Conservation (phyloP, 106 monocot genomes). For the Triglochin maritima region DNA sequence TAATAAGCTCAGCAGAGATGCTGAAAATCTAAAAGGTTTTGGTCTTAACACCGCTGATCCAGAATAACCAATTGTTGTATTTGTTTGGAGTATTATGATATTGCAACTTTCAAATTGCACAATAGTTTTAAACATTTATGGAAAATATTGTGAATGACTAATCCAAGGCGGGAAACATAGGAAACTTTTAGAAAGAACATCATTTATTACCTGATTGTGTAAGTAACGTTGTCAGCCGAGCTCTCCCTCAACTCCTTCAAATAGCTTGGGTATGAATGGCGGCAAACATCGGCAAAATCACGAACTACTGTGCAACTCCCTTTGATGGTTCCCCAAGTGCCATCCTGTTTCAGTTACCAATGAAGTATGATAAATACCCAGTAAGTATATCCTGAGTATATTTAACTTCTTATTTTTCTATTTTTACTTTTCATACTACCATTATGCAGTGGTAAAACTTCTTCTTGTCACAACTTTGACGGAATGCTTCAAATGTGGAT, state of each 20-base stretch:
- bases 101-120: too few relatives aligned
- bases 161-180: background rate
- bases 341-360: constrained; percentile 41
- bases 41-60: too few relatives aligned
- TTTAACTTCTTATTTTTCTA: background rate
- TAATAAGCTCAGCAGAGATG: too few relatives aligned
- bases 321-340: constrained; percentile 85
- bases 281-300: constrained; percentile 86
- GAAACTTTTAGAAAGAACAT: background rate
- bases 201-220: constrained; percentile 47
- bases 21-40: too few relatives aligned
- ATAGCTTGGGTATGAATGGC: constrained; percentile 66
- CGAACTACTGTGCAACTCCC: constrained; percentile 90
- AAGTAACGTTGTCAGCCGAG: constrained; percentile 19
- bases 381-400: too few relatives aligned
- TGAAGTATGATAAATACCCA: background rate
- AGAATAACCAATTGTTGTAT: too few relatives aligned
- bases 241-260: constrained; percentile 67
- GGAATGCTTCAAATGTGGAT: constrained; percentile 85
- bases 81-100: too few relatives aligned
- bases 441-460: constrained; percentile 59
- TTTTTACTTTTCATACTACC: constrained; percentile 21
- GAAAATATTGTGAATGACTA: too few relatives aligned
- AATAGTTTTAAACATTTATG: too few relatives aligned
- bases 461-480: constrained; percentile 37